These are phyloP conservation scores for Nakazawaea ishiwadae DNA, from an alignment of 805 yeast species.

Conservation along the genomic window DNA sequence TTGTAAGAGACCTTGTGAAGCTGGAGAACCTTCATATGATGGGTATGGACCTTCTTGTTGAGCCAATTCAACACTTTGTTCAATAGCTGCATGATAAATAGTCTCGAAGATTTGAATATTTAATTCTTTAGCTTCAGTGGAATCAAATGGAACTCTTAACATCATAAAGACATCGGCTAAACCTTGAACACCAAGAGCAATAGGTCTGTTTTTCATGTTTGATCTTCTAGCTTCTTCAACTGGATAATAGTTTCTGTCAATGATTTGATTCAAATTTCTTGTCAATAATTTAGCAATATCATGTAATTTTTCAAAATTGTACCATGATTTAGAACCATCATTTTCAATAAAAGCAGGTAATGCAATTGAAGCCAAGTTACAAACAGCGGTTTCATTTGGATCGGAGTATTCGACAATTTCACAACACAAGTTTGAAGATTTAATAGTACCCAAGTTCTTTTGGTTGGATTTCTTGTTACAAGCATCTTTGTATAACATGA, in stretches of 20 bases:
- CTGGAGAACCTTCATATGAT: slow-evolving; percentile 81
- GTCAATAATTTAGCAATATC: slow-evolving; percentile 71
- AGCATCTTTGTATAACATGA: slow-evolving; percentile 89
- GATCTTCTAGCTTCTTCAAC: slow-evolving; percentile 69
- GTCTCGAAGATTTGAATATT: slow-evolving; percentile 92
- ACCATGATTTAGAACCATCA: slow-evolving; percentile 41
- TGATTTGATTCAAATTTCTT: slow-evolving; percentile 73
- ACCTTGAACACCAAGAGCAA: slow-evolving; percentile 98
- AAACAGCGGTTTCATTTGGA: slow-evolving; percentile 91
- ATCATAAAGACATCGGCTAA: slow-evolving; percentile 84
- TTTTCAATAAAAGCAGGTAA: slow-evolving; percentile 70
- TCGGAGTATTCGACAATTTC: slow-evolving; percentile 92
- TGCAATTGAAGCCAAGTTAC: slow-evolving; percentile 90
- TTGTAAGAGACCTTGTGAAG: slow-evolving; percentile 80
- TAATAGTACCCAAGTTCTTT: slow-evolving; percentile 86
- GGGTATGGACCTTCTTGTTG: slow-evolving; percentile 62
- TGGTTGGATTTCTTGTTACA: slow-evolving; percentile 87
- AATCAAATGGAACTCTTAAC: slow-evolving; percentile 82
- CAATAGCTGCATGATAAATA: slow-evolving; percentile 89
- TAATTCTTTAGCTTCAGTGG: slow-evolving; percentile 66
- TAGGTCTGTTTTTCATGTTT: slow-evolving; percentile 82
- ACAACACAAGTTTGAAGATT: slow-evolving; percentile 91
- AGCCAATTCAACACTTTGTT: slow-evolving; percentile 83
- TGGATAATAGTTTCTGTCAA: slow-evolving; percentile 85
- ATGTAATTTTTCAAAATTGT: slow-evolving; percentile 74